Evolutionary conservation across 495 filamentous ascomycete genomes (phyloP).

Genomic region (Cercophora sp.): DNA sequence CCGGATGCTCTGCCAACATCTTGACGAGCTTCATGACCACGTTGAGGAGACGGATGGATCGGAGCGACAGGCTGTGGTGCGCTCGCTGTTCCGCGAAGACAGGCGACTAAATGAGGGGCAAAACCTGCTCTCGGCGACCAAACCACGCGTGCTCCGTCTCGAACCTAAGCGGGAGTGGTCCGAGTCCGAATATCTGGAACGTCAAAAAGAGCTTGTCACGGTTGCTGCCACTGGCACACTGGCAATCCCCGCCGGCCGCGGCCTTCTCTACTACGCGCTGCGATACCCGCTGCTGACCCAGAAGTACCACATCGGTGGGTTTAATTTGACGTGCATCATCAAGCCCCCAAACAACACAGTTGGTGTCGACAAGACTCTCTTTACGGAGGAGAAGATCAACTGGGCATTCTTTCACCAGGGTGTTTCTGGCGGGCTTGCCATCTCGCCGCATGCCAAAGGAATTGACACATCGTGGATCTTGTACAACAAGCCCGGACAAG

Average conservation of each 20-base stretch:
- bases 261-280: slow-evolving; percentile 77
- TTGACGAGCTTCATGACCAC: slow-evolving; percentile 35
- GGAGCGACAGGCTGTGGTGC: slow-evolving; percentile 75
- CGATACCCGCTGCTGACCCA: slow-evolving; percentile 84
- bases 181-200: slow-evolving; percentile 82
- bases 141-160: slow-evolving; percentile 70
- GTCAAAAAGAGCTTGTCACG: slow-evolving; percentile 85
- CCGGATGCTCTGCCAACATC: slow-evolving; percentile 55
- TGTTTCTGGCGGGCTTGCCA: slow-evolving; percentile 82
- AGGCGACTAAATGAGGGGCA: slow-evolving; percentile 78
- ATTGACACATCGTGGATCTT: slow-evolving; percentile 98
- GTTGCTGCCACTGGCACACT: slow-evolving; percentile 81
- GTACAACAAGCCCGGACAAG: slow-evolving; percentile 86
- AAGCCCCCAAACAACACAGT: slow-evolving; percentile 86
- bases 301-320: slow-evolving; percentile 78
- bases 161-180: slow-evolving; percentile 72
- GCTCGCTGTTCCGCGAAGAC: slow-evolving; percentile 86
- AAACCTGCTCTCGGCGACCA: slow-evolving; percentile 71
- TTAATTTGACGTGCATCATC: slow-evolving; percentile 83
- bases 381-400: slow-evolving; percentile 90
- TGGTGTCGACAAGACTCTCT: slow-evolving; percentile 74
- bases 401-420: slow-evolving; percentile 99
- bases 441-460: slow-evolving; percentile 82
- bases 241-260: slow-evolving; percentile 79
- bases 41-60: slow-evolving; percentile 54